phyloP scores from a whole-genome alignment of 1,139 yeast genomes.

The Geotrichum armillariae region DNA sequence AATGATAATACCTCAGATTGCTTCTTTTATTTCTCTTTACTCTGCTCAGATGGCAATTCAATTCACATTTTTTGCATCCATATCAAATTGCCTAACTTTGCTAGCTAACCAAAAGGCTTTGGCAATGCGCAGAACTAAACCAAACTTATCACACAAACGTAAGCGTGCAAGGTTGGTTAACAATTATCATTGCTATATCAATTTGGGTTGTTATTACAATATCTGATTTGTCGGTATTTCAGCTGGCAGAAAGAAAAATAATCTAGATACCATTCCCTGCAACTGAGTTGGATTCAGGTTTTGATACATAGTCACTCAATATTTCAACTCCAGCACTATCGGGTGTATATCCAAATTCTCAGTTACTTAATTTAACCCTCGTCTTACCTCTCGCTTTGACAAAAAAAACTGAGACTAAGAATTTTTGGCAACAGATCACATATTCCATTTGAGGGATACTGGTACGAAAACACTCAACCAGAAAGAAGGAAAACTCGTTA shows the following conservation, averaged over 20 bases:
- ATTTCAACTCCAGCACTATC: no score
- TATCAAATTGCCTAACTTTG: slow-evolving; percentile 3
- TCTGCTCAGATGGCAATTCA: slow-evolving; percentile 6
- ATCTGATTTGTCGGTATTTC: slow-evolving; percentile 9
- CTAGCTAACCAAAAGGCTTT: neutral
- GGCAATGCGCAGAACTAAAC: slow-evolving; percentile 1
- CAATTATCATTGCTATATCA: neutral
- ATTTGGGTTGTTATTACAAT: neutral
- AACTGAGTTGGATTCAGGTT: neutral
- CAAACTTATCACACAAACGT: slow-evolving; percentile 1
- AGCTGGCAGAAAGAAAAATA: slow-evolving; percentile 1
- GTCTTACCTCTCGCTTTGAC: slow-evolving; percentile 3
- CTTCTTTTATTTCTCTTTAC: neutral
- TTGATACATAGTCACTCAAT: neutral
- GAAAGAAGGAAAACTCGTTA: neutral
- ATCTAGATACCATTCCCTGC: neutral
- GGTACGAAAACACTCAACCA: neutral
- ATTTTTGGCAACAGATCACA: slow-evolving; percentile 2
- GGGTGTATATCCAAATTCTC: no score
- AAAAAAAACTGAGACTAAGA: neutral
- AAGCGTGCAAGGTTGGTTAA: neutral
- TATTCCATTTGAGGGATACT: slow-evolving; percentile 5
- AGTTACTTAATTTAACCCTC: neutral
- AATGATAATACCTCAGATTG: slow-evolving; percentile 11
- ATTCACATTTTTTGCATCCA: slow-evolving; percentile 4